phyloP scores from a whole-genome alignment of 441 rosid species.

The Gossypium trilobum region DNA sequence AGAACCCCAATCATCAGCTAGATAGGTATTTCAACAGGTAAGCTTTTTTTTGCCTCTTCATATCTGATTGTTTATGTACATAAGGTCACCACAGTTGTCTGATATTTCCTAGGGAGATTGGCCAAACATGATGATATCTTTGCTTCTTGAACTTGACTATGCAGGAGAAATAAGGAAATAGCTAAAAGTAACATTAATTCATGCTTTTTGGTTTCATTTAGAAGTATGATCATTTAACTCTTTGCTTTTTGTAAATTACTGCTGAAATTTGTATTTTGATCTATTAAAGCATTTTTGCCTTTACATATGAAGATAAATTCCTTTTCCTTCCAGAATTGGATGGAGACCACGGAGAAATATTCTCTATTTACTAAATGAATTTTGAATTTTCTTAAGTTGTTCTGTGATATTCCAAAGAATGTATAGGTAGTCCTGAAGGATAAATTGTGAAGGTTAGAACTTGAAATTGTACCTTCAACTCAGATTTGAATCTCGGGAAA shows the following conservation, averaged over 20 bases:
- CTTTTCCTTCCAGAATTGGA: neutral
- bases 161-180: neutral
- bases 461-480: neutral
- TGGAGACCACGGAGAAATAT: neutral
- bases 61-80: neutral
- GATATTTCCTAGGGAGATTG: neutral
- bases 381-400: neutral
- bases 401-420: neutral
- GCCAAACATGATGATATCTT: neutral
- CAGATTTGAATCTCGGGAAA: neutral
- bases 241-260: neutral
- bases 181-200: neutral
- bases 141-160: neutral
- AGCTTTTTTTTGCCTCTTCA: neutral
- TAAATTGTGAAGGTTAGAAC: neutral
- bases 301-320: neutral
- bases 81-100: neutral
- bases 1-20: slow-evolving; percentile 76
- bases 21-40: slow-evolving; percentile 72
- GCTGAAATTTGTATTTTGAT: neutral
- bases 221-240: neutral
- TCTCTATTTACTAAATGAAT: neutral
- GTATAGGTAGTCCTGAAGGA: neutral
- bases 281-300: neutral
- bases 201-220: neutral